phyloP scores from a whole-genome alignment of 768 basidiomycete species.

The Kwoniella bestiolae region DNA sequence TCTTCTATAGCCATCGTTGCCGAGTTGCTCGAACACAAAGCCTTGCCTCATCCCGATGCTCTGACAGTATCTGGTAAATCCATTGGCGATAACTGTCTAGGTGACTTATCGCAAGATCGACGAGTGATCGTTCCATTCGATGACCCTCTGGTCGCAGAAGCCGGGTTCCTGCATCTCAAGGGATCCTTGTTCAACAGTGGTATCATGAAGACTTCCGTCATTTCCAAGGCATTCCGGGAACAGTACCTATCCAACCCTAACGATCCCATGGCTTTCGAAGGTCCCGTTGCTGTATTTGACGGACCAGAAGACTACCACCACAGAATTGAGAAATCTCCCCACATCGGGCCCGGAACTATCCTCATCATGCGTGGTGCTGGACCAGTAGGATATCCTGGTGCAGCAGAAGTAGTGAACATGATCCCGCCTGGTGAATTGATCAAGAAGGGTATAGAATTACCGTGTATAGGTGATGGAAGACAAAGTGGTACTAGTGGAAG shows the following conservation, averaged over 20 bases:
- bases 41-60: slow-evolving; percentile 44
- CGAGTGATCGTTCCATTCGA: slow-evolving; percentile 51
- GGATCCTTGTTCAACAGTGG: slow-evolving; percentile 55
- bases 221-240: slow-evolving; percentile 48
- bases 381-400: slow-evolving; percentile 51
- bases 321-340: slow-evolving; percentile 38
- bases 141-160: slow-evolving; percentile 46
- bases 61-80: slow-evolving; percentile 50
- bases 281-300: slow-evolving; percentile 55
- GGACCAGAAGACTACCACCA: slow-evolving; percentile 57
- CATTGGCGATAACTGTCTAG: slow-evolving; percentile 48
- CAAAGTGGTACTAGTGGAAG: slow-evolving; percentile 54
- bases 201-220: slow-evolving; percentile 57
- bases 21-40: slow-evolving; percentile 41
- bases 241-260: slow-evolving; percentile 54
- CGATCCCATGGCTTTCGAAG: slow-evolving; percentile 56
- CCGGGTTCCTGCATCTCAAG: slow-evolving; percentile 54
- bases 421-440: slow-evolving; percentile 53
- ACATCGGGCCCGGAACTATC: slow-evolving; percentile 48
- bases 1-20: slow-evolving; percentile 40
- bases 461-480: slow-evolving; percentile 55
- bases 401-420: slow-evolving; percentile 56
- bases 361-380: slow-evolving; percentile 56
- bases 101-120: slow-evolving; percentile 47
- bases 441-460: slow-evolving; percentile 55